Conservation (phyloP, 306 rosid genomes). For the Quercus bicolor region DNA sequence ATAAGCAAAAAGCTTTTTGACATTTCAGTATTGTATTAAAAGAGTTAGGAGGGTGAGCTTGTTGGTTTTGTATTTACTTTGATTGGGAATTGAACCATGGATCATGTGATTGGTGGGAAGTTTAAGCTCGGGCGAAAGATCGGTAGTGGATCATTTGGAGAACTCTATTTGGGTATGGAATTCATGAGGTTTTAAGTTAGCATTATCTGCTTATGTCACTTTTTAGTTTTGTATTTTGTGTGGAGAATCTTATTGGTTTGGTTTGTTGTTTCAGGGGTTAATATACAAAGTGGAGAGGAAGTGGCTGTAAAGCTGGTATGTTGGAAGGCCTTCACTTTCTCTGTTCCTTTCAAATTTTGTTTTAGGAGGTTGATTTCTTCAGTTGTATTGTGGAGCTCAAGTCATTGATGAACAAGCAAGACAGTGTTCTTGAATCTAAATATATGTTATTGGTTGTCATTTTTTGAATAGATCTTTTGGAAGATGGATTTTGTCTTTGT, state of each 20-base stretch:
- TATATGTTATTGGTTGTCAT: neutral
- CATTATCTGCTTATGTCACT: constrained; percentile 9
- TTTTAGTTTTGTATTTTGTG: constrained; percentile 16
- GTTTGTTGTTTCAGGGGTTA: constrained; percentile 65
- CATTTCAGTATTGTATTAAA: constrained; percentile 28
- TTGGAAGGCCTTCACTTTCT: constrained; percentile 11
- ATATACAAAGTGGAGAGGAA: constrained; percentile 92
- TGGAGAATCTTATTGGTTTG: constrained; percentile 18
- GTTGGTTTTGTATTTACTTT: constrained; percentile 14
- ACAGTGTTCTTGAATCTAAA: neutral
- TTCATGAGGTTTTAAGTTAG: constrained; percentile 10
- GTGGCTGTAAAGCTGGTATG: constrained; percentile 97
- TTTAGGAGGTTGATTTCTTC: neutral
- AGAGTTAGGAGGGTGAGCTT: constrained; percentile 26
- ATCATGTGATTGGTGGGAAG: constrained; percentile 86
- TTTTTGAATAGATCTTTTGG: neutral
- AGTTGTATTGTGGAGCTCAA: neutral
- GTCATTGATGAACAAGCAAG: neutral
- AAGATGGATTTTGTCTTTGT: neutral
- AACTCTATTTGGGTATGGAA: constrained; percentile 81
- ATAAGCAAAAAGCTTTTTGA: constrained; percentile 4
- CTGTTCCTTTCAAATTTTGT: constrained; percentile 6
- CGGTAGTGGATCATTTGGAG: constrained; percentile 97
- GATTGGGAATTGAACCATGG: constrained; percentile 63
- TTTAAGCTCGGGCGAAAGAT: constrained; percentile 95